Evolutionary conservation across 768 basidiomycete genomes (phyloP).

Genomic region (Cystobasidium tubakii): DNA sequence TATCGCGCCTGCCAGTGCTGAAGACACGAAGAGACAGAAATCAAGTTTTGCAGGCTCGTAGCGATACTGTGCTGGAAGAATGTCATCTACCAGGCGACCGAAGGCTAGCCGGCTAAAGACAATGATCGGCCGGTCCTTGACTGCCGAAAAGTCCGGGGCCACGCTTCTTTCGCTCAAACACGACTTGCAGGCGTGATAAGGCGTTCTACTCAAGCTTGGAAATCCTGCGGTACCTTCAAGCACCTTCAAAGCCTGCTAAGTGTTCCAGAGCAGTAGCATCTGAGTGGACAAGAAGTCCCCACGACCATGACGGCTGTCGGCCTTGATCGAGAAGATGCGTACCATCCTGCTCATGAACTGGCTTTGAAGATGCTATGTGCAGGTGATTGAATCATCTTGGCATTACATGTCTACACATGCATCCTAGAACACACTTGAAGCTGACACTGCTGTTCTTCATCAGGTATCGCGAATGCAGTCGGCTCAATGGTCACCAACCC

Average conservation of each 20-base stretch:
- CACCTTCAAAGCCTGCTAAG: neutral
- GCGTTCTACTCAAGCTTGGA: too few species aligned
- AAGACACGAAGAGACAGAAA: too few species aligned
- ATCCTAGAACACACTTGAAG: neutral
- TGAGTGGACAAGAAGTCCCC: neutral
- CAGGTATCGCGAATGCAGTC: conserved; percentile 20
- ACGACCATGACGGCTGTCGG: conserved; percentile 29
- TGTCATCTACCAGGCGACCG: too few species aligned
- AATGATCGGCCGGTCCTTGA: neutral
- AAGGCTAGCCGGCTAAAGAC: neutral
- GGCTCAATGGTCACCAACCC: conserved; percentile 30
- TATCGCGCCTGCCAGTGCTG: too few species aligned
- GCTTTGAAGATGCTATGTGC: conserved; percentile 25
- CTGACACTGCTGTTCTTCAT: neutral
- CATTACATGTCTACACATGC: neutral
- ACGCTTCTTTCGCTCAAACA: neutral
- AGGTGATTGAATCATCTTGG: neutral
- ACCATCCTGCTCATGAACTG: conserved; percentile 32
- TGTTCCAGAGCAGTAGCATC: too few species aligned
- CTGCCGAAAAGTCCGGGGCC: conserved; percentile 6
- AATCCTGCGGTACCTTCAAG: too few species aligned
- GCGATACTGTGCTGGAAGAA: too few species aligned
- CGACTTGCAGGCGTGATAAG: too few species aligned
- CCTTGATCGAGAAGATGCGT: conserved; percentile 12
- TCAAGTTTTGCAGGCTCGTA: too few species aligned